Base-by-base conservation (phyloP, 805 yeast species). In the Metschnikowia continentalis region DNA sequence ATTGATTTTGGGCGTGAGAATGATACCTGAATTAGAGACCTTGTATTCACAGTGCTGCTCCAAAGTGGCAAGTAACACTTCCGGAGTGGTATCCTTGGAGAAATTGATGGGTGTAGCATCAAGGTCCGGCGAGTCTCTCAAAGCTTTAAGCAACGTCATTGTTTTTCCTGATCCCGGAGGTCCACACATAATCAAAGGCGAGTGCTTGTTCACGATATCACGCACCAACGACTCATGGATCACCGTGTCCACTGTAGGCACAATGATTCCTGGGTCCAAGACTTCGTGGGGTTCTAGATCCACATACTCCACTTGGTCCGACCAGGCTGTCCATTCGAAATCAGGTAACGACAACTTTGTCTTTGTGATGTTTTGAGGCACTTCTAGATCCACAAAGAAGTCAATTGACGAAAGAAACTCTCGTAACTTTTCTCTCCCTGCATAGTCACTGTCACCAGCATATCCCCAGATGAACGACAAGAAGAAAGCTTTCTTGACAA, bases 131-230 rank as follows among this genome's bases (percentile, higher is more conserved):
- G 86, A 75, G 48, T 72, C 73, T 42, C 88, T 70, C 38, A 92
- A 63, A 0, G 90, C 83, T 43, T 84, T 81, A 56, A 88, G 76
- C 17, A 92, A 68, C 0, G 91, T 83, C 98, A 92, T 91, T 0
- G 98, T 91, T 63, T 92, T 92, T 51, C 98, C 98, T 0, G 97
- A 86, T 3, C 98, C 98, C 0, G 98, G 97, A 0, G 98, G 98
- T 2, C 98, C 98, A 67, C 96, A 90, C 20, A 92, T 72, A 26
- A 92, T 72, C 15, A 89, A 64, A 0, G 95, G 81, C 37, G 70
- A 69, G 48, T 79, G 84, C 42, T 80, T 79, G 33, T 73, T 71
- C 35, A 91, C 60, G 2, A 87, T 64, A 0, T 83, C 71, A 49
- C 76, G 78, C 1, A 92, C 73, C 10, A 88, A 60, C 1, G 70